phyloP scores from a whole-genome alignment of 345 rosid genomes.

The Orychophragmus violaceus region DNA sequence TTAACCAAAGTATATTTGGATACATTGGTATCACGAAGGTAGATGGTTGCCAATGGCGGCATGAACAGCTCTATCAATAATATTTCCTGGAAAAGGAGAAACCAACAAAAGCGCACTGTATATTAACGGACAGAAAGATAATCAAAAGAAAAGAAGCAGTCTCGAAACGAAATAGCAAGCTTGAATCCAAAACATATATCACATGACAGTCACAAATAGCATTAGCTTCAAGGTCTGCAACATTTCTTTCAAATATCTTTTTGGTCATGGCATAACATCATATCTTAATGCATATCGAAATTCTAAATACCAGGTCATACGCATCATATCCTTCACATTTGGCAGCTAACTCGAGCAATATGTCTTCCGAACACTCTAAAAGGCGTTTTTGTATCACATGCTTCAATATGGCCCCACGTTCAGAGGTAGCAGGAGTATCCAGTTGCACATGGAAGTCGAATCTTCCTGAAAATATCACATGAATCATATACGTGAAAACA shows the following conservation, averaged over 20 bases:
- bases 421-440: constrained; percentile 85
- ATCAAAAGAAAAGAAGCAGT: neutral
- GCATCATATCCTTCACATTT: constrained; percentile 98
- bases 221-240: neutral
- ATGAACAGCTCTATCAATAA: constrained; percentile 93
- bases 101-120: neutral
- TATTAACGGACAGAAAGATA: neutral
- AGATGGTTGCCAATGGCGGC: constrained; percentile 72
- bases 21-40: constrained; percentile 39
- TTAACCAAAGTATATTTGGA: constrained; percentile 41
- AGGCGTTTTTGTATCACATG: constrained; percentile 81
- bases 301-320: constrained; percentile 73
- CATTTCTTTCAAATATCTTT: neutral
- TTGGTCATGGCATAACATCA: neutral
- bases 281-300: neutral
- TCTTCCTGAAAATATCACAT: constrained; percentile 47
- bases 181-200: neutral
- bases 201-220: neutral
- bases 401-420: constrained; percentile 82
- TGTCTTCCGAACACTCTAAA: constrained; percentile 60
- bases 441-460: constrained; percentile 93
- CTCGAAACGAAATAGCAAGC: neutral
- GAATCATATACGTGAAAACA: constrained; percentile 5
- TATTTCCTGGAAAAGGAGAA: constrained; percentile 53
- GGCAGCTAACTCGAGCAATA: constrained; percentile 68